phyloP scores from a whole-genome alignment of 2,329 filamentous ascomycete species.

The Aspergillus cejpii region DNA sequence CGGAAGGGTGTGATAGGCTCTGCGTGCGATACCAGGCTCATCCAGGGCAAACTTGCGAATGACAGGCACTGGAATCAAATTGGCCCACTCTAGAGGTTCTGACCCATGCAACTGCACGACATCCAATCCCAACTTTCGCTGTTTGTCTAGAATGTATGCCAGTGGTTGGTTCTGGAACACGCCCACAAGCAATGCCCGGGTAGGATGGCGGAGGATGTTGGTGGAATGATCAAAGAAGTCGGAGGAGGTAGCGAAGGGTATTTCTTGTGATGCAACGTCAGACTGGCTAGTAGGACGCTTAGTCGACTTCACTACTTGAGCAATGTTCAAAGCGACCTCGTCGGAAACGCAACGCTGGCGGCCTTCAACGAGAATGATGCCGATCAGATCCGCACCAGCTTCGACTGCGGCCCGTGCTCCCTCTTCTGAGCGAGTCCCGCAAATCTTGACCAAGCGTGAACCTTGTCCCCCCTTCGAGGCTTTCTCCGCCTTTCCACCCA shows the following conservation, averaged over 20 bases:
- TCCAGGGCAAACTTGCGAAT: conserved; percentile 76
- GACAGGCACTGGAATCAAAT: conserved; percentile 83
- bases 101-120: conserved; percentile 87
- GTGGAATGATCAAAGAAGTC: conserved; percentile 66
- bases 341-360: conserved; percentile 72
- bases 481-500: conserved; percentile 49
- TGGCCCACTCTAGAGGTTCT: conserved; percentile 88
- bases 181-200: conserved; percentile 73
- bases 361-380: conserved; percentile 82
- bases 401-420: conserved; percentile 74
- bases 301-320: conserved; percentile 60
- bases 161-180: conserved; percentile 92
- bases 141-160: conserved; percentile 70
- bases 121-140: conserved; percentile 70
- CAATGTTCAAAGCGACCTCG: conserved; percentile 74
- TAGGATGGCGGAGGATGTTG: conserved; percentile 44
- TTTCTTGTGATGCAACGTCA: conserved; percentile 12
- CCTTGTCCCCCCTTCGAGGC: conserved; percentile 14
- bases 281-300: conserved; percentile 23
- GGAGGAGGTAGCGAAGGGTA: conserved; percentile 23
- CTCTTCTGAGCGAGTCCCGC: conserved; percentile 77
- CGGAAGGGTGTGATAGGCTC: conserved; percentile 76
- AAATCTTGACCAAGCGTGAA: conserved; percentile 79
- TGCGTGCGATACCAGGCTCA: conserved; percentile 61
- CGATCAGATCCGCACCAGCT: conserved; percentile 83